Evolutionary conservation across 495 filamentous ascomycete species (phyloP).

Genomic region (Neurospora sp.): DNA sequence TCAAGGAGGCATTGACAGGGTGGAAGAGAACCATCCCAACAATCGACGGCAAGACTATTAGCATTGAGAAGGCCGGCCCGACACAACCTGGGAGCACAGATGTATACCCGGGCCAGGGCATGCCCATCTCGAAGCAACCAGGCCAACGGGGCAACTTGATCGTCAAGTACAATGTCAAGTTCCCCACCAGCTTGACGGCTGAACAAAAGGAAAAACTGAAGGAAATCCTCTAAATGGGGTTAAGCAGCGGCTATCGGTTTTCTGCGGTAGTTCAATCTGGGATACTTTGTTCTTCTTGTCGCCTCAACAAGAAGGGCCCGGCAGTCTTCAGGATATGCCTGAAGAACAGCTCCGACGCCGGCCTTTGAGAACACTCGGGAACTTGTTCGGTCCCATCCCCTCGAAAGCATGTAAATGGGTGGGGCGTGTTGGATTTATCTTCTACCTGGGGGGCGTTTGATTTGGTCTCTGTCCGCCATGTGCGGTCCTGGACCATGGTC

Average conservation of each 20-base stretch:
- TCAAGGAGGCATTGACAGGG: constrained; percentile 96
- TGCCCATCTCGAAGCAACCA: constrained; percentile 86
- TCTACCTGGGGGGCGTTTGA: not conserved
- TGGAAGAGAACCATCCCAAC: constrained; percentile 88
- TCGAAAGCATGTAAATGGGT: not conserved
- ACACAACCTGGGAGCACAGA: constrained; percentile 75
- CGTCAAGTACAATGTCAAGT: constrained; percentile 83
- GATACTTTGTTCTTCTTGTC: not conserved
- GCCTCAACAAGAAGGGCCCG: not conserved
- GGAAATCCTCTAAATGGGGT: constrained; percentile 51
- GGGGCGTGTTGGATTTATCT: not conserved
- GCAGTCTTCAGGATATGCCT: not conserved
- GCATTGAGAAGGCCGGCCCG: constrained; percentile 65
- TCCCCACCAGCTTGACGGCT: constrained; percentile 64
- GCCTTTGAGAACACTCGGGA: not conserved
- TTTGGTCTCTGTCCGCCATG: not conserved
- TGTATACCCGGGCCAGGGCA: constrained; percentile 72
- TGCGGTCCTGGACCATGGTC: not conserved
- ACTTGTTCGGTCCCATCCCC: not conserved
- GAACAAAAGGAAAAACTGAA: constrained; percentile 69
- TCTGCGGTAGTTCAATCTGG: not conserved
- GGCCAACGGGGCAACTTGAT: constrained; percentile 76
- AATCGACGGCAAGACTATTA: constrained; percentile 80
- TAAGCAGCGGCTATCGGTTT: not conserved
- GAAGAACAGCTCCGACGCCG: not conserved